Percentiles rank a stretch among this genome's conserved stretches.
These are phyloP conservation scores for Oropetium thomaeum DNA, from an alignment of 176 grass and related monocot species.

Conservation along the genomic window DNA sequence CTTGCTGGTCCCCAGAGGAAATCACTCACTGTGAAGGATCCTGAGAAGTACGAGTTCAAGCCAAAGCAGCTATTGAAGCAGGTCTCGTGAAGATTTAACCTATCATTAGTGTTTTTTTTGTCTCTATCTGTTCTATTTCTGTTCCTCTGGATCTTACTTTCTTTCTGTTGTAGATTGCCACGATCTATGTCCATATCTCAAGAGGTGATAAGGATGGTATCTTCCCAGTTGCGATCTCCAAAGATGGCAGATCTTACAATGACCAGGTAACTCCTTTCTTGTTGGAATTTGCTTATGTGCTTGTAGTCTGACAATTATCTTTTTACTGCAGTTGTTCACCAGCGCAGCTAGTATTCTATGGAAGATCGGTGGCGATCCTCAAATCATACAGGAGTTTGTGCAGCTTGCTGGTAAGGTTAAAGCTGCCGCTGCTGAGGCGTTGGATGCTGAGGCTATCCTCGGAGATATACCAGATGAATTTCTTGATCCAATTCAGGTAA, in stretches of 20 bases:
- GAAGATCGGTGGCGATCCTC: slow-evolving; percentile 80
- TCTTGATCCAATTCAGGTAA: slow-evolving; percentile 96
- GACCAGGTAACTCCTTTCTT: slow-evolving; percentile 53
- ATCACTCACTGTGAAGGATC: slow-evolving; percentile 99
- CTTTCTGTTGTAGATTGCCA: slow-evolving; percentile 65
- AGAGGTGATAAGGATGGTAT: slow-evolving; percentile 84
- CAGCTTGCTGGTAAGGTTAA: slow-evolving; percentile 71
- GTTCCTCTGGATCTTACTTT: neutral
- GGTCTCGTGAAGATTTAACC: slow-evolving; percentile 33
- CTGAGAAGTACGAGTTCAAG: slow-evolving; percentile 96
- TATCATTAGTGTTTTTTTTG: neutral
- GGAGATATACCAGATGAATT: slow-evolving; percentile 99
- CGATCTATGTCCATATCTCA: slow-evolving; percentile 95
- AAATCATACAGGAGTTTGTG: slow-evolving; percentile 78
- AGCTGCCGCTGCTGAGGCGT: slow-evolving; percentile 76
- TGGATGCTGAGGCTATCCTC: slow-evolving; percentile 91
- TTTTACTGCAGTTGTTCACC: slow-evolving; percentile 74
- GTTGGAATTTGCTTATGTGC: neutral
- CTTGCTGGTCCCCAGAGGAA: slow-evolving; percentile 95
- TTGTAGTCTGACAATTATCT: slow-evolving; percentile 19
- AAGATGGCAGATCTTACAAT: slow-evolving; percentile 89
- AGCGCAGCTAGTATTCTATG: slow-evolving; percentile 74
- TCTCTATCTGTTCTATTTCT: neutral
- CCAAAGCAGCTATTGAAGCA: slow-evolving; percentile 94
- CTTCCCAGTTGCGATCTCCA: slow-evolving; percentile 88